Conservation (phyloP, 176 grass and related monocot genomes). For the Aegilops umbellulata region DNA sequence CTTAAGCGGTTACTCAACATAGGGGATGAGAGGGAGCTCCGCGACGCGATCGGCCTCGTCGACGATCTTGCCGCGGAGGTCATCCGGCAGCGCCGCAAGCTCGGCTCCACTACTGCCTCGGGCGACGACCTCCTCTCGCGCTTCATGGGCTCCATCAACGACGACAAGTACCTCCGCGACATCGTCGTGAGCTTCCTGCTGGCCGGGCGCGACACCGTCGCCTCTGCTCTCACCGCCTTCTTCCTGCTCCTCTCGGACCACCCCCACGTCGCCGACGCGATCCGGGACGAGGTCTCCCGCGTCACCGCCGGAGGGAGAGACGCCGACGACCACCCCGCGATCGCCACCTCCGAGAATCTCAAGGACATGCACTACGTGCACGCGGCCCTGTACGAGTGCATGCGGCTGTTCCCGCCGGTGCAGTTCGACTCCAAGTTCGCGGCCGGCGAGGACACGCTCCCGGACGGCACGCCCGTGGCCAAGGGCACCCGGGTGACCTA, state of each 20-base stretch:
- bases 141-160: constrained; percentile 63
- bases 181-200: constrained; percentile 93
- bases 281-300: constrained; percentile 48
- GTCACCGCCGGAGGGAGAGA: not conserved
- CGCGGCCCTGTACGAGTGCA: constrained; percentile 65
- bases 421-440: constrained; percentile 82
- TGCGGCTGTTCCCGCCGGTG: constrained; percentile 87
- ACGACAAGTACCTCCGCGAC: constrained; percentile 82
- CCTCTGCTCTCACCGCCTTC: constrained; percentile 71
- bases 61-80: constrained; percentile 62
- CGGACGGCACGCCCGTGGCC: constrained; percentile 59
- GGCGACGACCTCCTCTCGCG: constrained; percentile 77
- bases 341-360: constrained; percentile 31
- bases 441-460: constrained; percentile 65
- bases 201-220: constrained; percentile 73
- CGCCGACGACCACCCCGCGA: not conserved
- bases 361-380: constrained; percentile 79
- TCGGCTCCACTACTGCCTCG: constrained; percentile 28
- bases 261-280: constrained; percentile 40
- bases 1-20: constrained; percentile 60
- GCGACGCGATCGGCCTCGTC: constrained; percentile 54
- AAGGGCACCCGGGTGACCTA: constrained; percentile 68
- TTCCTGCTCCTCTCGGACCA: constrained; percentile 69
- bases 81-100: constrained; percentile 72
- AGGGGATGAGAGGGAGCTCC: constrained; percentile 65